These are phyloP conservation scores for Diplogelasinospora grovesii DNA, from an alignment of 495 filamentous ascomycete species.

Conservation along the genomic window DNA sequence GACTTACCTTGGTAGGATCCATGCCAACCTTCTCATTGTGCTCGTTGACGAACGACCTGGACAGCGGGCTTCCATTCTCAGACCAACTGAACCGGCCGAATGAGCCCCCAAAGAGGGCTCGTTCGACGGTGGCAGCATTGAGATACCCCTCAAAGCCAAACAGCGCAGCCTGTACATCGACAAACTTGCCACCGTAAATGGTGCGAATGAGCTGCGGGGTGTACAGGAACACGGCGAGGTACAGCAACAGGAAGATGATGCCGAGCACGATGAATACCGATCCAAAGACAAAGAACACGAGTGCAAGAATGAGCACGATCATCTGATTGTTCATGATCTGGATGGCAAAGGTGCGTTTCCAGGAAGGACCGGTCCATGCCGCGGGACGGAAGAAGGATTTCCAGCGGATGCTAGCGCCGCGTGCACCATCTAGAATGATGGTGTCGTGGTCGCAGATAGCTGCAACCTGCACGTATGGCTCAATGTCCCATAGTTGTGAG, in stretches of 20 bases:
- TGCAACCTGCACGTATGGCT: slow-evolving; percentile 10
- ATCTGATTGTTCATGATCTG: slow-evolving; percentile 4
- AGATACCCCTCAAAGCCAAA: slow-evolving; percentile 25
- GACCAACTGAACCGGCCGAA: slow-evolving; percentile 8
- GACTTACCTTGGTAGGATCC: not conserved
- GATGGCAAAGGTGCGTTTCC: slow-evolving; percentile 6
- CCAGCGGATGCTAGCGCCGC: slow-evolving; percentile 19
- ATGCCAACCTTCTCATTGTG: slow-evolving; percentile 1
- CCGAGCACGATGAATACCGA: not conserved
- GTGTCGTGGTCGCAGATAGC: slow-evolving; percentile 15
- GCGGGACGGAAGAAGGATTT: slow-evolving; percentile 1
- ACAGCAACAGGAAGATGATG: slow-evolving; percentile 3
- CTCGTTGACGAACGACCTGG: slow-evolving; percentile 3
- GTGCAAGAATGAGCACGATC: slow-evolving; percentile 3
- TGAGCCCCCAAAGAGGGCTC: slow-evolving; percentile 16
- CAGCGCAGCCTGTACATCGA: slow-evolving; percentile 11
- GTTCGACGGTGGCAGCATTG: slow-evolving; percentile 17
- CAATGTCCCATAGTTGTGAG: slow-evolving; percentile 9
- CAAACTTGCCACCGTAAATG: slow-evolving; percentile 10
- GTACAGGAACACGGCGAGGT: slow-evolving; percentile 2
- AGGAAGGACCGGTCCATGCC: not conserved
- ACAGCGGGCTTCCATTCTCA: slow-evolving; percentile 6
- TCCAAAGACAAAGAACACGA: slow-evolving; percentile 2
- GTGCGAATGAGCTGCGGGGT: slow-evolving; percentile 9
- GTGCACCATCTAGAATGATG: slow-evolving; percentile 15